Evolutionary conservation across 1,139 yeast species (phyloP), one percentile per base, ranked within the genome.

Genomic region (Nakaseomyces uthaithaninus): DNA sequence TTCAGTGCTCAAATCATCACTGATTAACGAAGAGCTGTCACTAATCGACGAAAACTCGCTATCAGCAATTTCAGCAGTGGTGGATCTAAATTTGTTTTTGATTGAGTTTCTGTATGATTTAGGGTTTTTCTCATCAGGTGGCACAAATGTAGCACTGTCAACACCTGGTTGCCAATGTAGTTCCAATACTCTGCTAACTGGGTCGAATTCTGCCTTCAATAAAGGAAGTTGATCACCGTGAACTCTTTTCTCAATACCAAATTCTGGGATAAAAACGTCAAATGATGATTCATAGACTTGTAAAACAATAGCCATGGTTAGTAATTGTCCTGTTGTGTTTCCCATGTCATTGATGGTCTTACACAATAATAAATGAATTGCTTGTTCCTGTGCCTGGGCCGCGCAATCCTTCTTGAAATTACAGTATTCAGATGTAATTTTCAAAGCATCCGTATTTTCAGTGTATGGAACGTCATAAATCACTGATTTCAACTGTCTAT

Each of bases 221-320:
- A 91, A 68, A 12, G 98, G 98, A 43, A 91, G 69, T 62, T 91
- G 98, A 64, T 91, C 98, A 33, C 97, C 96, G 55, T 91, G 98
- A 20, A 91, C 97, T 55, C 98, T 77, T 65, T 91, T 91, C 61
- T 91, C 98, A 51, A 91, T 85, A 33, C 98, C 97, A 65, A 89
- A 81, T 52, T 86, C 96, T 1, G 97, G 97, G 46, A 91, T 72
- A 48, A 86, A 77, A 6, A 91, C 94, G 62, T 91, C 98, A 66
- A 91, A 91, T 1, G 97, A 86, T 2, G 95, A 85, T 63, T 91
- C 97, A 59, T 89, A 89, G 6, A 89, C 97, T 60, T 87, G 96
- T 27, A 87, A 66, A 30, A 91, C 93, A 11, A 87, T 77, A 11
- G 95, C 96, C 74, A 80, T 77, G 35, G 87, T 79, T 51, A 89